Percentiles rank a stretch among this genome's conserved stretches.
Conservation (phyloP, 1,284 basidiomycete genomes). For the Ustilago esculenta region DNA sequence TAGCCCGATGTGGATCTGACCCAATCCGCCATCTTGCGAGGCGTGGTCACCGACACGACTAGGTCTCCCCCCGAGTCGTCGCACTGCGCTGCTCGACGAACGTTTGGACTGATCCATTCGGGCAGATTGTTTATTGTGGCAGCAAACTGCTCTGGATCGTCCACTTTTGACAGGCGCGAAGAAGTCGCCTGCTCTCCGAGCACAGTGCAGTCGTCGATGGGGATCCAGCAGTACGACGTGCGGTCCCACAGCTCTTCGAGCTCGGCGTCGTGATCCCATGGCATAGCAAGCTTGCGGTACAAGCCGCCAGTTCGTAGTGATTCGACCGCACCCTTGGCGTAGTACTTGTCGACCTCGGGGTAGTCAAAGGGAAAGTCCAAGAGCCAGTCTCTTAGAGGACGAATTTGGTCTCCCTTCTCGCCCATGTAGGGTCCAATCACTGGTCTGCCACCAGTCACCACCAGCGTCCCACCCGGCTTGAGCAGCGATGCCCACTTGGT, state of each 20-base stretch:
- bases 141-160: slow-evolving; percentile 20
- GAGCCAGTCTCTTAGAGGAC: slow-evolving; percentile 40
- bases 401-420: slow-evolving; percentile 27
- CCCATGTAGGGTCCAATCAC: slow-evolving; percentile 38
- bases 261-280: slow-evolving; percentile 22
- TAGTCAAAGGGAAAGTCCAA: slow-evolving; percentile 28
- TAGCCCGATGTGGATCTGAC: slow-evolving; percentile 37
- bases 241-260: slow-evolving; percentile 36
- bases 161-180: slow-evolving; percentile 13
- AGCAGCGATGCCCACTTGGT: slow-evolving; percentile 35
- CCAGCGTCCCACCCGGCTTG: slow-evolving; percentile 37
- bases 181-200: slow-evolving; percentile 29
- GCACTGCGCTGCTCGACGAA: slow-evolving; percentile 26
- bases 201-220: slow-evolving; percentile 40
- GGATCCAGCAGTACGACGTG: slow-evolving; percentile 34
- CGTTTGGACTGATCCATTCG: slow-evolving; percentile 24
- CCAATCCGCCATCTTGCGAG: slow-evolving; percentile 42
- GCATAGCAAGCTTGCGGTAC: slow-evolving; percentile 40
- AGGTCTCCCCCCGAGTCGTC: slow-evolving; percentile 37
- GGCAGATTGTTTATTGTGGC: slow-evolving; percentile 16
- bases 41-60: slow-evolving; percentile 32
- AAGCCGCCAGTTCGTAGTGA: slow-evolving; percentile 24
- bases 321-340: slow-evolving; percentile 2
- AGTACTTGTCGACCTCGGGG: slow-evolving; percentile 22
- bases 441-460: slow-evolving; percentile 30